Base-by-base conservation (phyloP, 1,284 basidiomycete genomes). In the Apiotrichum brassicae region DNA sequence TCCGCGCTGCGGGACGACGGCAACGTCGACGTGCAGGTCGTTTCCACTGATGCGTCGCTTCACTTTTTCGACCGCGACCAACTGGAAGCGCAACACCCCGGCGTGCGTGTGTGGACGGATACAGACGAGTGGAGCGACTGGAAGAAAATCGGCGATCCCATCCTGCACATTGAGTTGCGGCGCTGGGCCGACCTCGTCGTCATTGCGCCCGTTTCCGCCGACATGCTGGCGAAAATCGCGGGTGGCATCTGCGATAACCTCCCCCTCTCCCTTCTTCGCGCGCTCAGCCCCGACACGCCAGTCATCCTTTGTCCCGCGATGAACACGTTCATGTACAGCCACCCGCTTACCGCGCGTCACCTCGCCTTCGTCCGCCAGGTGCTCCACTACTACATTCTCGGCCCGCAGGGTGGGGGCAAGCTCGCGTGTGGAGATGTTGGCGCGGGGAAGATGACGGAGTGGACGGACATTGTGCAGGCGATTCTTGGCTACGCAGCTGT, bases 281-380 rank as follows among this genome's bases (percentile, higher is more conserved):
- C 93, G 0, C 76, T 95, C 0, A 77, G 85, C 8, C 85, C 89
- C 0, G 78, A 78, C 3, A 94, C 86, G 0, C 85, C 86, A 2
- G 90, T 88, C 16, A 86, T 85, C 61, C 73, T 97, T 26, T 97
- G 93, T 63, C 95, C 94, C 3, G 94, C 95, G 0, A 98, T 97
- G 94, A 98, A 98, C 70, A 97, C 93, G 6, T 77, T 88, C 59
- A 98, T 98, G 94, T 97, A 87, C 67, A 80, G 87, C 56, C 92
- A 98, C 65, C 90, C 91, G n/a, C 77, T 97, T 30, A 97, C 94
- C 0, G 78, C 79, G 3, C 80, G 84, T 53, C 94, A 98, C 61
- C 68, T 97, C 24, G 77, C 79, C 12, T 66, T 85, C 37, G 78
- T 92, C 3, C 77, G 76, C 24, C 83, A 91, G 1, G 79, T 85